A percentile compares a stretch with the other conserved stretches of the same genome.
These are phyloP conservation scores for Lactarius akahatsu DNA, from an alignment of 768 basidiomycete genomes.

Conservation along the genomic window DNA sequence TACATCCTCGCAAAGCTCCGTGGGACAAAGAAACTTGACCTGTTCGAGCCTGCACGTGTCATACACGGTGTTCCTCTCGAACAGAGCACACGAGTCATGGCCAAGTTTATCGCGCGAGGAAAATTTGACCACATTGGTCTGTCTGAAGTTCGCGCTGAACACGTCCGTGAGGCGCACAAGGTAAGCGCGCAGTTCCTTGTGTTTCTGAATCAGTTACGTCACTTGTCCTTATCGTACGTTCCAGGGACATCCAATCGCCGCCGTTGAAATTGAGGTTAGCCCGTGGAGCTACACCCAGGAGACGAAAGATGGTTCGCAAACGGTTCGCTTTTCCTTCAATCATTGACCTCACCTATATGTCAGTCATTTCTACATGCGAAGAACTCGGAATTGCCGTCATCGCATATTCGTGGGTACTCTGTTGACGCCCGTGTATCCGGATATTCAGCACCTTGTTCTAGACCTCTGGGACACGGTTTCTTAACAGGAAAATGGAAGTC, in stretches of 20 bases:
- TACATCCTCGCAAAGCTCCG: conserved; percentile 39
- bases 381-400: conserved; percentile 57
- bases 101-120: conserved; percentile 50
- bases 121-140: conserved; percentile 61
- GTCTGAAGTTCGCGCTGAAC: conserved; percentile 52
- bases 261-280: conserved; percentile 68
- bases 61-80: conserved; percentile 48
- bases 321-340: background rate
- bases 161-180: conserved; percentile 42
- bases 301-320: conserved; percentile 43
- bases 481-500: conserved; percentile 44
- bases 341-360: background rate
- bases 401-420: conserved; percentile 46
- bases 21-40: conserved; percentile 56
- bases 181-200: conserved; percentile 44
- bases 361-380: conserved; percentile 52
- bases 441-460: background rate
- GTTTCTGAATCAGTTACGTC: no score
- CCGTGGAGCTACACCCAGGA: conserved; percentile 60
- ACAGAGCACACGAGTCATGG: conserved; percentile 44
- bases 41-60: conserved; percentile 55
- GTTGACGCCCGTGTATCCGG: background rate
- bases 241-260: conserved; percentile 39
- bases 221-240: background rate
- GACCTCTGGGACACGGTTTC: conserved; percentile 53